phyloP scores from a whole-genome alignment of 2,329 filamentous ascomycete species.

The Aureobasidium sp. region DNA sequence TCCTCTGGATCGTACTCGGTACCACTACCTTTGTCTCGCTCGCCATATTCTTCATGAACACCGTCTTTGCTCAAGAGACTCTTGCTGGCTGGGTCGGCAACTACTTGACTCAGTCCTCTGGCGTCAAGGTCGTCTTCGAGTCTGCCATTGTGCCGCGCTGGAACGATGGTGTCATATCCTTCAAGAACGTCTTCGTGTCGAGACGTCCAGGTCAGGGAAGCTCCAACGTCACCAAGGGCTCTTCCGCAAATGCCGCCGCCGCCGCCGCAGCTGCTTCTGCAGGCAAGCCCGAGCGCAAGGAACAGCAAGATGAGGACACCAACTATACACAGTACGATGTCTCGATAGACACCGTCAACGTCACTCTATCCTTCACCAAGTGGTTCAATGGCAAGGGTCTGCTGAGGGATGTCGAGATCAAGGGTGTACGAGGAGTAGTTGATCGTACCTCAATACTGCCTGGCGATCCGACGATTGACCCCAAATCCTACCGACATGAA shows the following conservation, averaged over 20 bases:
- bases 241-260: constrained; percentile 74
- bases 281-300: constrained; percentile 31
- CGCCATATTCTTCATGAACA: constrained; percentile 86
- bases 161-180: constrained; percentile 90
- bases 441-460: constrained; percentile 77
- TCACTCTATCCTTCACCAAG: constrained; percentile 93
- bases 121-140: constrained; percentile 91
- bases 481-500: constrained; percentile 77
- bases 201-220: constrained; percentile 74
- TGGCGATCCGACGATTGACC: constrained; percentile 60
- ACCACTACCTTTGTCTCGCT: constrained; percentile 97
- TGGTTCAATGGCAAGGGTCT: constrained; percentile 98
- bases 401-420: constrained; percentile 85
- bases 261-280: constrained; percentile 64
- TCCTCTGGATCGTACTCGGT: constrained; percentile 92
- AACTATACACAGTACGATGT: constrained; percentile 98
- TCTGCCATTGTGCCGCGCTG: constrained; percentile 96
- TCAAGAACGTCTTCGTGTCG: constrained; percentile 94
- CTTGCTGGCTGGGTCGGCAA: constrained; percentile 90
- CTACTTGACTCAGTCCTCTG: constrained; percentile 88
- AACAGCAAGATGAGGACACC: constrained; percentile 72
- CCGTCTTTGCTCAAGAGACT: constrained; percentile 94
- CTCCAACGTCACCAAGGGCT: constrained; percentile 86
- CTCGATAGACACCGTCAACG: constrained; percentile 90
- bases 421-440: constrained; percentile 84